These are phyloP conservation scores for Aurifilum marmelostoma DNA, from an alignment of 2,329 filamentous ascomycete genomes.

Conservation along the genomic window DNA sequence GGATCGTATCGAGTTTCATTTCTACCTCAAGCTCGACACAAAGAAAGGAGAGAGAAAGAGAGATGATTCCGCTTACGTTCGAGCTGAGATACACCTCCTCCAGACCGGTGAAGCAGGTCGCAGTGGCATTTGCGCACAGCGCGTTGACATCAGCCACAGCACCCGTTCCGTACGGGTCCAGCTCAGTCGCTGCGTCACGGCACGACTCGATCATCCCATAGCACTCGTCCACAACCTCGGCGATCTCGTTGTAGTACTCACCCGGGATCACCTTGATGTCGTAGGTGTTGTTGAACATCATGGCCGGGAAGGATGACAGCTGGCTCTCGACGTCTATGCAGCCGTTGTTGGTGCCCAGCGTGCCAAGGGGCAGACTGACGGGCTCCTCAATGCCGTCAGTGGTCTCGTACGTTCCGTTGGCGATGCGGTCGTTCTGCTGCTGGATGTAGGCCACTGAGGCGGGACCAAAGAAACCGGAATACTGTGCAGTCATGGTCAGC, in stretches of 20 bases:
- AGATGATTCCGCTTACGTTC: neutral
- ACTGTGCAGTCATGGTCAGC: slow-evolving; percentile 15
- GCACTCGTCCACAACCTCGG: slow-evolving; percentile 24
- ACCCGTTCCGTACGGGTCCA: slow-evolving; percentile 46
- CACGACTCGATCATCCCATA: slow-evolving; percentile 26
- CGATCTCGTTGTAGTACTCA: slow-evolving; percentile 21
- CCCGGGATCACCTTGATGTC: slow-evolving; percentile 26
- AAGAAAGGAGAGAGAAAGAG: neutral
- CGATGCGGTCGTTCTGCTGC: slow-evolving; percentile 34
- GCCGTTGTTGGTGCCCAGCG: slow-evolving; percentile 37
- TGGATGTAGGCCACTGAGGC: slow-evolving; percentile 36
- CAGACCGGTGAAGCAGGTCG: slow-evolving; percentile 18
- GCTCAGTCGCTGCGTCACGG: slow-evolving; percentile 36
- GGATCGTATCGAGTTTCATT: too few relatives aligned
- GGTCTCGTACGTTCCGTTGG: slow-evolving; percentile 18
- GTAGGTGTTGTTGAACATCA: slow-evolving; percentile 33
- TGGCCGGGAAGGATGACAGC: slow-evolving; percentile 29
- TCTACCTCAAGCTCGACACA: neutral
- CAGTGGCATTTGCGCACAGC: slow-evolving; percentile 20
- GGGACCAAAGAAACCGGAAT: slow-evolving; percentile 39
- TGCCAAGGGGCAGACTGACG: slow-evolving; percentile 31
- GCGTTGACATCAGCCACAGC: slow-evolving; percentile 27
- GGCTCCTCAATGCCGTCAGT: slow-evolving; percentile 29
- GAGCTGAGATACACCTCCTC: slow-evolving; percentile 47
- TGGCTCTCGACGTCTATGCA: slow-evolving; percentile 34